These are phyloP conservation scores for Trichosanthes truncata DNA, from an alignment of 306 rosid genomes.

Conservation along the genomic window DNA sequence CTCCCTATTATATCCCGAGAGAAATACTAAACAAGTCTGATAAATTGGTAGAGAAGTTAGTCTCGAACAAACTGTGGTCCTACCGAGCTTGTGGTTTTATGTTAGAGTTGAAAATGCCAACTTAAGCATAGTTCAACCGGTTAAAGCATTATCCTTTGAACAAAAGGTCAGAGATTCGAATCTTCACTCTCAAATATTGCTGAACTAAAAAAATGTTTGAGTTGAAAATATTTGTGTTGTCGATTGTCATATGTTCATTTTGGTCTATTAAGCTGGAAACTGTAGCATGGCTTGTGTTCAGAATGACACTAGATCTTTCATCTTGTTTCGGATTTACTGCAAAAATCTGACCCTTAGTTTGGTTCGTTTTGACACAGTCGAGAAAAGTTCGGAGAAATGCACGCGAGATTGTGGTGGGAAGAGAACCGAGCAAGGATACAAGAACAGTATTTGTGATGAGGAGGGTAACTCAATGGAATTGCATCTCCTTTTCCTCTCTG, in stretches of 20 bases:
- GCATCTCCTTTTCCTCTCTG: background rate
- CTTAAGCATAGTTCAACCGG: too few relatives aligned
- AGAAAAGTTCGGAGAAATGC: slow-evolving; percentile 76
- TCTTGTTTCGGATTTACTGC: background rate
- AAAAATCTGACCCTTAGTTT: background rate
- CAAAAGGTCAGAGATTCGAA: too few relatives aligned
- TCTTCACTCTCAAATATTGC: too few relatives aligned
- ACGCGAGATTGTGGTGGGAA: slow-evolving; percentile 94
- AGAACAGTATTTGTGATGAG: slow-evolving; percentile 46
- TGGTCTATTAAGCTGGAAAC: background rate
- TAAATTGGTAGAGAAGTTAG: background rate
- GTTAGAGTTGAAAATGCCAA: background rate
- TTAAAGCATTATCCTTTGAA: too few relatives aligned
- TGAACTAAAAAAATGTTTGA: background rate
- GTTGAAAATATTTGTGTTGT: background rate
- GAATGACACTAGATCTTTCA: background rate
- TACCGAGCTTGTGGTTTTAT: background rate
- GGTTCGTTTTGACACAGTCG: slow-evolving; percentile 38
- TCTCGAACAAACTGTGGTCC: background rate
- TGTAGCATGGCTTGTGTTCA: background rate
- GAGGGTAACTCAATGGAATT: background rate
- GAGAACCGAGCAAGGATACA: slow-evolving; percentile 85
- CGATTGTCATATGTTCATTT: background rate
- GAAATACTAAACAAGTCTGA: background rate
- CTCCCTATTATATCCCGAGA: background rate